A percentile compares a stretch with the other conserved stretches of the same genome.
Evolutionary conservation across 139 green algal genomes (phyloP).

Genomic region (Tetradesmus lagerheimii): DNA sequence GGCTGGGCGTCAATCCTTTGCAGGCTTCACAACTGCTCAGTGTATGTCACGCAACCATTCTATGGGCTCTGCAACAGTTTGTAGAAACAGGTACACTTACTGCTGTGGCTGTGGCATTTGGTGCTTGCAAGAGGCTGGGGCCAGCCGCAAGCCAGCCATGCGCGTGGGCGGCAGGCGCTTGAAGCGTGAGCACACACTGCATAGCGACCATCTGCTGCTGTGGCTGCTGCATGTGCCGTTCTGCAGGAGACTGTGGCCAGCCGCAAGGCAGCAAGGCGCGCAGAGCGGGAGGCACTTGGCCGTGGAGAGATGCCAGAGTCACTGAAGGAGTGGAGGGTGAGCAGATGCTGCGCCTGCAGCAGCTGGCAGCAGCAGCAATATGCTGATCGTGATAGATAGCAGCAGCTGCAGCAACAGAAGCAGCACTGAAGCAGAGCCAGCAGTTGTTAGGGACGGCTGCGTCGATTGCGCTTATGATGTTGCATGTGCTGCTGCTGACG

Average conservation of each 20-base stretch:
- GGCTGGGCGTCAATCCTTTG: too few species aligned
- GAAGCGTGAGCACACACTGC: too few species aligned
- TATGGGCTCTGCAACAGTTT: too few species aligned
- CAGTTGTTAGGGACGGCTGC: too few species aligned
- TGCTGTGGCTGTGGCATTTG: not conserved
- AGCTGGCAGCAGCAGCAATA: not conserved
- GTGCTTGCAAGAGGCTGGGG: constrained; percentile 45
- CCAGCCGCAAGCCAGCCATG: constrained; percentile 47
- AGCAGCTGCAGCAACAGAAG: not conserved
- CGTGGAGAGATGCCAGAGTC: constrained; percentile 64
- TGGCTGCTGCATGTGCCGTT: not conserved
- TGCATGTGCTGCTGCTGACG: not conserved
- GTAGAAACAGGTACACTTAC: too few species aligned
- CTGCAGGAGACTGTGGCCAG: constrained; percentile 50
- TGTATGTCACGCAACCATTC: too few species aligned
- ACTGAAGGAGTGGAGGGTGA: constrained; percentile 61
- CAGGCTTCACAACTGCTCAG: too few species aligned
- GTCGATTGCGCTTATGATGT: too few species aligned
- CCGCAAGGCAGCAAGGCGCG: constrained; percentile 50
- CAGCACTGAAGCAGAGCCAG: too few species aligned
- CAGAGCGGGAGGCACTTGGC: constrained; percentile 54
- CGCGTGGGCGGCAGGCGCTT: too few species aligned
- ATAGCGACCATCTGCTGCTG: not conserved
- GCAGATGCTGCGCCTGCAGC: not conserved
- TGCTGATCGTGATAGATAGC: too few species aligned